Percentiles rank a stretch among this genome's conserved stretches.
phyloP scores from a whole-genome alignment of 805 yeast species.

The Jamesozyma piceae region DNA sequence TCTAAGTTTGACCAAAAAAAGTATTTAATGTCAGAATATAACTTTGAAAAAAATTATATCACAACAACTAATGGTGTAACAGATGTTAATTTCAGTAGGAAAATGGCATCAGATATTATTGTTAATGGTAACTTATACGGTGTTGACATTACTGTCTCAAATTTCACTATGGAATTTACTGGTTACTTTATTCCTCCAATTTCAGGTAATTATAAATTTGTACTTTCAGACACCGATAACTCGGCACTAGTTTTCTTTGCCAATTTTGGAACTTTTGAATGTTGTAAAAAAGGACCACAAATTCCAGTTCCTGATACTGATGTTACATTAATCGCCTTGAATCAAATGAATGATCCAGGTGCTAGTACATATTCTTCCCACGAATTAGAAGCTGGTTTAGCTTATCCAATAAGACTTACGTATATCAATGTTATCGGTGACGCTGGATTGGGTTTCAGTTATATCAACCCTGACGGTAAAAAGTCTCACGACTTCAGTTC shows the following conservation, averaged over 20 bases:
- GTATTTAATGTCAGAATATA: not conserved
- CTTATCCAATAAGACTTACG: too few species aligned
- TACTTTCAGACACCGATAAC: slow-evolving; percentile 26
- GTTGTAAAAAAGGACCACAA: too few species aligned
- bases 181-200: slow-evolving; percentile 24
- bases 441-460: too few species aligned
- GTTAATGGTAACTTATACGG: not conserved
- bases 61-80: not conserved
- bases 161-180: slow-evolving; percentile 20
- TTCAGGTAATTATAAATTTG: slow-evolving; percentile 27
- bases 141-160: slow-evolving; percentile 3
- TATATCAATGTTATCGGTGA: too few species aligned
- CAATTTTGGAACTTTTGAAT: slow-evolving; percentile 23
- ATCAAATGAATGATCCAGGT: too few species aligned
- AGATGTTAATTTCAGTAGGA: not conserved
- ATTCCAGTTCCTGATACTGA: too few species aligned
- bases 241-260: slow-evolving; percentile 21
- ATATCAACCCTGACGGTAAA: too few species aligned
- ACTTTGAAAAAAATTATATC: not conserved
- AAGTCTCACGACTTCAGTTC: too few species aligned
- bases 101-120: not conserved
- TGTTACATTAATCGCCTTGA: too few species aligned
- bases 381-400: too few species aligned
- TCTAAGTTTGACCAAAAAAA: not conserved
- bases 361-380: too few species aligned